Conservation (phyloP, 257 asterid species). For the Scutellaria minor region DNA sequence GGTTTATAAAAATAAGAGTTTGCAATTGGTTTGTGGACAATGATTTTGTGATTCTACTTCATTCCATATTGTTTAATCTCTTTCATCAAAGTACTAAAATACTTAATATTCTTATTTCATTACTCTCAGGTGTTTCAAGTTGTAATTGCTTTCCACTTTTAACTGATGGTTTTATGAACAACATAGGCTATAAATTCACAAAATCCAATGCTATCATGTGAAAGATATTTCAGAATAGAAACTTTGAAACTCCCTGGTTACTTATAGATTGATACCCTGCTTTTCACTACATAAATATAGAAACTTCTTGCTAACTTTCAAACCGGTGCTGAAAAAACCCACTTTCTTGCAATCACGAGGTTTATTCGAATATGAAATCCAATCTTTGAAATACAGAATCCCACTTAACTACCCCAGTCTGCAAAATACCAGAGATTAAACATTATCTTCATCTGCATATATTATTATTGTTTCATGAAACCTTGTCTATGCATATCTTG, state of each 20-base stretch:
- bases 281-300: background rate
- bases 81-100: background rate
- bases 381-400: no score
- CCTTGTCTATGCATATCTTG: background rate
- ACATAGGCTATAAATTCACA: background rate
- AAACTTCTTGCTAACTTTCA: background rate
- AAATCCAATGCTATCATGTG: background rate
- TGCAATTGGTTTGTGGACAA: conserved; percentile 5
- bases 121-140: background rate
- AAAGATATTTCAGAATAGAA: background rate
- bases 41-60: background rate
- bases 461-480: background rate
- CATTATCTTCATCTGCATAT: background rate
- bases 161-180: background rate
- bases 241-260: background rate
- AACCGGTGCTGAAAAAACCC: background rate
- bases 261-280: background rate
- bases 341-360: no score
- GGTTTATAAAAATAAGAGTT: background rate
- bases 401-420: no score
- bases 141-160: background rate
- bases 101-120: background rate
- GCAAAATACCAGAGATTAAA: background rate
- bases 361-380: no score
- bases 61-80: background rate